These are phyloP conservation scores for Panellus pusillus DNA, from an alignment of 768 basidiomycete species.

Conservation along the genomic window DNA sequence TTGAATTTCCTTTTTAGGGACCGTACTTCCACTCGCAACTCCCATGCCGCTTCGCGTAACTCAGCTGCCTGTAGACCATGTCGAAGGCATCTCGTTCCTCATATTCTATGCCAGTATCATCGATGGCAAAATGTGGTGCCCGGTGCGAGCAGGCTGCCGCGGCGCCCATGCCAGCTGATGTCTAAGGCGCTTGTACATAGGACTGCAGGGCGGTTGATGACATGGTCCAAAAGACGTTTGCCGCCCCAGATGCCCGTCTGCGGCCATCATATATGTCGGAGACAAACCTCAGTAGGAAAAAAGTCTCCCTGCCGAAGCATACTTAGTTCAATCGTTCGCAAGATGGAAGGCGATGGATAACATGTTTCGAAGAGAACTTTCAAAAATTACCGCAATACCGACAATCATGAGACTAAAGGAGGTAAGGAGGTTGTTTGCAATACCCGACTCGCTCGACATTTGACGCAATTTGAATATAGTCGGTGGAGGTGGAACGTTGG, in stretches of 20 bases:
- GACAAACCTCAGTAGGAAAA: conserved; percentile 58
- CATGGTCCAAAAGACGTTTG: conserved; percentile 53
- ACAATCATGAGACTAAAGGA: conserved; percentile 63
- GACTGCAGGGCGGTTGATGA: conserved; percentile 68
- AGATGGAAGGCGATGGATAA: conserved; percentile 71
- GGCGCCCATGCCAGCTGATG: conserved; percentile 1
- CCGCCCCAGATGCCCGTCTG: conserved; percentile 45
- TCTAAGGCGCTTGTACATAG: conserved; percentile 35
- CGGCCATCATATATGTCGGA: conserved; percentile 68
- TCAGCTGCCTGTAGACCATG: neutral
- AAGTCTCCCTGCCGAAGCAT: neutral
- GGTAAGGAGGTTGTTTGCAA: conserved; percentile 36
- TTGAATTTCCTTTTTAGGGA: neutral
- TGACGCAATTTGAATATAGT: conserved; percentile 25
- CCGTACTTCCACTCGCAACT: neutral
- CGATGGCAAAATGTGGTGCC: conserved; percentile 68
- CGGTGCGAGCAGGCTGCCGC: conserved; percentile 42
- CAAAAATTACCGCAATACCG: conserved; percentile 60
- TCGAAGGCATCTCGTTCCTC: conserved; percentile 44
- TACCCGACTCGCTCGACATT: neutral
- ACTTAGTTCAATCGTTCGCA: conserved; percentile 4
- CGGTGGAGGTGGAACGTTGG: conserved; percentile 42
- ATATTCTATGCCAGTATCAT: conserved; percentile 74
- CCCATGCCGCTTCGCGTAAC: too few species aligned
- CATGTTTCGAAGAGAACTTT: conserved; percentile 60